A percentile compares a stretch with the other conserved stretches of the same genome.
Conservation (phyloP, 176 grass and related monocot genomes). For the Oryza coarctata region DNA sequence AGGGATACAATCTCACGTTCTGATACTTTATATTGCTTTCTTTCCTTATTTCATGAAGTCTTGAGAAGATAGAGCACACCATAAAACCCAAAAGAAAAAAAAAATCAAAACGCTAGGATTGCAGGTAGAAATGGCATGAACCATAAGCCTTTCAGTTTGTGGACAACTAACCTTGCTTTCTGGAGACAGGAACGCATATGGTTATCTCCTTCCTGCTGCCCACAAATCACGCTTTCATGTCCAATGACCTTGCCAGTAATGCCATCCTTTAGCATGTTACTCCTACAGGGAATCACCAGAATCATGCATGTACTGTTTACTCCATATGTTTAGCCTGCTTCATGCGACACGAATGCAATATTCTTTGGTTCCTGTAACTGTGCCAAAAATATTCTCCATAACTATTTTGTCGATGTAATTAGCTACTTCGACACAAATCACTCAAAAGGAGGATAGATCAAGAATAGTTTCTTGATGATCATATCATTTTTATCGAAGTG, state of each 20-base stretch:
- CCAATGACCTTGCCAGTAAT: constrained; percentile 28
- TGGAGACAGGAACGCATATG: constrained; percentile 41
- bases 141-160: constrained; percentile 13
- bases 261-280: constrained; percentile 29
- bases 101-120: not conserved
- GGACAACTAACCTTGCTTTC: constrained; percentile 7
- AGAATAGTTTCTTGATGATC: not conserved
- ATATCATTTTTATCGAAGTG: not conserved
- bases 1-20: not conserved
- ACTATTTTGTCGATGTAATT: not conserved
- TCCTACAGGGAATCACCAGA: not conserved
- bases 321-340: not conserved
- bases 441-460: not conserved
- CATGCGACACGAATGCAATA: not conserved
- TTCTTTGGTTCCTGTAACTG: not conserved
- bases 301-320: not conserved
- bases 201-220: constrained; percentile 23
- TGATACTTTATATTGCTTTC: not conserved
- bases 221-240: constrained; percentile 28
- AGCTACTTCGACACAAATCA: not conserved
- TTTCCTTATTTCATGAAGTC: not conserved
- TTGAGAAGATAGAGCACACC: not conserved
- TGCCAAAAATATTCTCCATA: not conserved
- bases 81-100: not conserved
- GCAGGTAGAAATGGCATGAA: not conserved